phyloP scores from a whole-genome alignment of 1,139 yeast species.

The Nadsonia commutata region DNA sequence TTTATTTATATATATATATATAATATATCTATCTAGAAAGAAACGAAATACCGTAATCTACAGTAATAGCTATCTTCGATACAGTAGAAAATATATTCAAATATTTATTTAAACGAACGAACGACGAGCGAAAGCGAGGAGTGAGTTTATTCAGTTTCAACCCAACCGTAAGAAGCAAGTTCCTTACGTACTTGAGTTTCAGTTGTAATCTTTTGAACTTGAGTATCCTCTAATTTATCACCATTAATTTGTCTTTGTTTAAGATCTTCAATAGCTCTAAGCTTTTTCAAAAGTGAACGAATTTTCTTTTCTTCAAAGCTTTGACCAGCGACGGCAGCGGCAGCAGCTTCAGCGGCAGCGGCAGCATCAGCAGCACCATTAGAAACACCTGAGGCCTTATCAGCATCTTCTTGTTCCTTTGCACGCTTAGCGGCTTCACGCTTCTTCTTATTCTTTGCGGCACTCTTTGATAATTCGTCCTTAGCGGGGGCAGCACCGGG shows the following conservation, averaged over 20 bases:
- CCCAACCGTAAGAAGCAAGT: constrained; percentile 63
- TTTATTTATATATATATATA: too few relatives aligned
- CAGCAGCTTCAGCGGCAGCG: constrained; percentile 15
- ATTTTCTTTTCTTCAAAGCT: constrained; percentile 76
- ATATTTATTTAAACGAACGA: too few relatives aligned
- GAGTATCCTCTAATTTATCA: constrained; percentile 84
- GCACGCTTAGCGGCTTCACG: constrained; percentile 35
- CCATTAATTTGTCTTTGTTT: constrained; percentile 76
- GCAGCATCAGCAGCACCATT: constrained; percentile 13
- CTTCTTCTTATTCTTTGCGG: constrained; percentile 66
- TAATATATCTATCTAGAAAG: too few relatives aligned
- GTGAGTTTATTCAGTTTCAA: constrained; percentile 8
- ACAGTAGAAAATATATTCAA: too few relatives aligned
- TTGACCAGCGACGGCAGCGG: constrained; percentile 13
- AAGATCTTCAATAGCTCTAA: constrained; percentile 83
- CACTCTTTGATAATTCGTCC: constrained; percentile 35
- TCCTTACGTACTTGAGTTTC: constrained; percentile 70
- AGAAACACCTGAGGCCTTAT: constrained; percentile 14
- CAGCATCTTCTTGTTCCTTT: constrained; percentile 31
- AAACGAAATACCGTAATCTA: too few relatives aligned
- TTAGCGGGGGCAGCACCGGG: constrained; percentile 24
- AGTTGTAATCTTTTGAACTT: constrained; percentile 73
- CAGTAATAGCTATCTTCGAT: too few relatives aligned
- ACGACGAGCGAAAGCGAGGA: background rate
- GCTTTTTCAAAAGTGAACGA: constrained; percentile 77